Evolutionary conservation across 179 eudicot species (phyloP).

Genomic region (Patellifolia procumbens): DNA sequence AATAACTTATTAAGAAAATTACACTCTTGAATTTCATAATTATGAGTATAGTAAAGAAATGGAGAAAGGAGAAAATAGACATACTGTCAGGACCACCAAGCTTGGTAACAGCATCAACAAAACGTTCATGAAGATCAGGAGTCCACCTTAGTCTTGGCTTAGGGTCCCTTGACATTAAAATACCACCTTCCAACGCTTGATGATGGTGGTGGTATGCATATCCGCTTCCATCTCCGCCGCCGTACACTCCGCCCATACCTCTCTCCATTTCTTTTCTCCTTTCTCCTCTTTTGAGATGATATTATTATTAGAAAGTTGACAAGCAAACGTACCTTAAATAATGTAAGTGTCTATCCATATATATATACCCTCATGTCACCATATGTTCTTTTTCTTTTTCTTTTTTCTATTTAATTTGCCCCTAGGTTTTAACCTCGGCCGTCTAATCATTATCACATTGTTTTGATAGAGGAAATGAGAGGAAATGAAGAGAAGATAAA

Average conservation of each 20-base stretch:
- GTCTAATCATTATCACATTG: too few relatives aligned
- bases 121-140: conserved; percentile 33
- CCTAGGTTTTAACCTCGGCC: too few relatives aligned
- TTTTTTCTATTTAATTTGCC: too few relatives aligned
- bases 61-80: background rate
- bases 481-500: too few relatives aligned
- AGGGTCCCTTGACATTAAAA: conserved; percentile 30
- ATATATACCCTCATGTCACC: background rate
- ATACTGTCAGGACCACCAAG: conserved; percentile 38
- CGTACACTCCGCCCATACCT: conserved; percentile 17
- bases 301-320: background rate
- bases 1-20: background rate
- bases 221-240: conserved; percentile 19
- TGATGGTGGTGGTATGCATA: conserved; percentile 20
- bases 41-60: background rate
- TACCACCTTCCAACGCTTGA: conserved; percentile 18
- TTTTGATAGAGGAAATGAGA: too few relatives aligned
- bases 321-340: conserved; percentile 4
- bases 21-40: background rate
- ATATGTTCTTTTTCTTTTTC: too few relatives aligned
- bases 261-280: conserved; percentile 16
- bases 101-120: conserved; percentile 35
- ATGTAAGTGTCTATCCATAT: conserved; percentile 2
- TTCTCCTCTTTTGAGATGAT: background rate
- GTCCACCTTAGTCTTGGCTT: conserved; percentile 35